Percentiles rank a stretch among this genome's conserved stretches.
These are phyloP conservation scores for Russula sp. DNA, from an alignment of 768 basidiomycete genomes.

Conservation along the genomic window DNA sequence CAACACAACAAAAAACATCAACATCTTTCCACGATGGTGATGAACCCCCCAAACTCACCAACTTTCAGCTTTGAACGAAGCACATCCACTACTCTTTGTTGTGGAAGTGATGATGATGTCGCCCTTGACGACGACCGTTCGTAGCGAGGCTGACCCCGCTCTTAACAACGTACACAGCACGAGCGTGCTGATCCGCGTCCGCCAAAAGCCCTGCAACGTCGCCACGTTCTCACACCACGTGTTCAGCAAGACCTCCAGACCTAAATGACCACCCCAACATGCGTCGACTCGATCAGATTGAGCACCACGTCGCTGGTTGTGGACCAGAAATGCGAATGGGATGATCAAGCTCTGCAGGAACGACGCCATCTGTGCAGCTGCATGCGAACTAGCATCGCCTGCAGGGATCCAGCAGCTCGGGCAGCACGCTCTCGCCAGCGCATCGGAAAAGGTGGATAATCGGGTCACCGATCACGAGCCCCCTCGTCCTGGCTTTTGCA, in stretches of 20 bases:
- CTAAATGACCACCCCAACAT: too few species aligned
- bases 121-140: conserved; percentile 74
- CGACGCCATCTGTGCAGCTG: too few species aligned
- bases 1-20: conserved; percentile 22
- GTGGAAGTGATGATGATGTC: conserved; percentile 81
- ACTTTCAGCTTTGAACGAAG: conserved; percentile 53
- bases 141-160: conserved; percentile 58
- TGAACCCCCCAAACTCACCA: conserved; percentile 51
- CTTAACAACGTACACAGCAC: conserved; percentile 69
- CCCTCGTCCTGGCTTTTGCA: too few species aligned
- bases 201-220: too few species aligned
- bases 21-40: background rate
- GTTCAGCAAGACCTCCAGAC: too few species aligned
- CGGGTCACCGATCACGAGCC: conserved; percentile 96
- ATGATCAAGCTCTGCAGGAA: too few species aligned
- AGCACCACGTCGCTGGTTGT: conserved; percentile 75
- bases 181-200: too few species aligned
- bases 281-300: conserved; percentile 62
- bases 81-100: conserved; percentile 72
- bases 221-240: too few species aligned
- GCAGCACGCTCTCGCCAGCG: conserved; percentile 77
- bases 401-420: too few species aligned
- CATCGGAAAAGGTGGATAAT: conserved; percentile 87
- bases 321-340: too few species aligned
- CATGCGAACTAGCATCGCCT: too few species aligned